Evolutionary conservation across 1,139 yeast genomes (phyloP), one percentile per base, ranked within the genome.

Genomic region (Pichia sp.): DNA sequence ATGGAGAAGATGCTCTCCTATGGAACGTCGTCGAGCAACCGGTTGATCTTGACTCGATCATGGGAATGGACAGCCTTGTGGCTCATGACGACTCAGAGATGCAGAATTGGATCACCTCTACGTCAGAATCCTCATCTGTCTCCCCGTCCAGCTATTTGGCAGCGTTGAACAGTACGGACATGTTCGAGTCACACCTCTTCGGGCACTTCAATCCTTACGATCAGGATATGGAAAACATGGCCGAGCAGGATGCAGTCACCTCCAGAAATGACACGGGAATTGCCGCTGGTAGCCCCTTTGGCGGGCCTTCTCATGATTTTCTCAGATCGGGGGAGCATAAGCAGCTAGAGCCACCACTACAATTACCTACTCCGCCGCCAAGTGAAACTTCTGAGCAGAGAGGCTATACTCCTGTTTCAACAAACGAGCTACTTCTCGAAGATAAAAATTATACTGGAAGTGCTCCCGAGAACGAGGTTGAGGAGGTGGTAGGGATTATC

Each of bases 301-400:
- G n/a, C 18, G 37, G n/a, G 18, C 28, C 28, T 25, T 16, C 18
- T 8, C 37, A 34, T 13, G 37, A 34, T 5, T 34, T 34, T 9
- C 13, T 34, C 7, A 34, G 18, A 16, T 34, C 37, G 9, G 37
- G n/a, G 18, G 37, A 34, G 7, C 43, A n/a, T 12, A 22, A 23
- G 44, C 28, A 23, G 31, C n/a, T 30, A 18, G 25, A 41, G n/a
- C 22, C 26, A 16, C 45, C 22, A 19, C n/a, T 30, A 18, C 43
- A 41, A 8, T 26, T 42, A 16, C 45, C 22, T 4, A 42, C 45
- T 9, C 45, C 45, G 22, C 45, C 45, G 16, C 22, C 19, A 25
- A 42, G 45, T 30, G 46, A 43, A 43, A 18, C 39, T 12, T 22
- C 36, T 4, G 46, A 34, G 18, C 18, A 10, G 7, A 34, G 37